Conservation (phyloP, 768 basidiomycete genomes). For the Russula earlei region DNA sequence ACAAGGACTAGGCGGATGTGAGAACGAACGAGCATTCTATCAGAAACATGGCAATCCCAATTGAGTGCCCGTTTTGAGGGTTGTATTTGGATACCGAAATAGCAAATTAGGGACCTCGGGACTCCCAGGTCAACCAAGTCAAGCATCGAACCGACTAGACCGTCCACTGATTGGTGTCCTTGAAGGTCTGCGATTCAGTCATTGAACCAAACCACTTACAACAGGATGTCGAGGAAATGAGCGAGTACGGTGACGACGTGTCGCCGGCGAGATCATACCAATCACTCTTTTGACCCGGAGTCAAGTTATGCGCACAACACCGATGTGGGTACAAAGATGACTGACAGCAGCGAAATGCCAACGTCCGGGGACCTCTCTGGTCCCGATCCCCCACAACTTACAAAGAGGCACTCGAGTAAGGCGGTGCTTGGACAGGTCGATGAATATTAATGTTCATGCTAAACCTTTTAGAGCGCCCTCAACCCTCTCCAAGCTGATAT, state of each 20-base stretch:
- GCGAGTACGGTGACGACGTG: no score
- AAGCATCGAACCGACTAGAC: neutral
- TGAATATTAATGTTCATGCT: neutral
- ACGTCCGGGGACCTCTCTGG: neutral
- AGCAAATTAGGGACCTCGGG: neutral
- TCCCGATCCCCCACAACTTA: neutral
- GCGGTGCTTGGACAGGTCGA: no score
- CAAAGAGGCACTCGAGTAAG: neutral
- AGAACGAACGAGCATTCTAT: neutral
- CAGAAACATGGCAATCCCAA: neutral
- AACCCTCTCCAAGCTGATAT: constrained; percentile 19
- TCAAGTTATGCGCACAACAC: no score
- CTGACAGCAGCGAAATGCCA: no score
- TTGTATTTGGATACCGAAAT: neutral
- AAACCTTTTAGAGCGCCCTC: constrained; percentile 14
- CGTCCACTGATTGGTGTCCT: neutral
- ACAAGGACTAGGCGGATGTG: constrained; percentile 15
- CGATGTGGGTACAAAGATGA: no score
- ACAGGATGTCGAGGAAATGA: no score
- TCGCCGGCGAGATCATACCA: no score
- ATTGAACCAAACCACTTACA: no score
- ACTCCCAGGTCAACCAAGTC: no score
- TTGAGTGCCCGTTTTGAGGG: neutral
- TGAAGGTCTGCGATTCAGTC: neutral
- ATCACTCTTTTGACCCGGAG: no score